Percentiles rank a stretch among this genome's conserved stretches.
These are phyloP conservation scores for Fremontodendron californicum DNA, from an alignment of 345 rosid species.

Conservation along the genomic window DNA sequence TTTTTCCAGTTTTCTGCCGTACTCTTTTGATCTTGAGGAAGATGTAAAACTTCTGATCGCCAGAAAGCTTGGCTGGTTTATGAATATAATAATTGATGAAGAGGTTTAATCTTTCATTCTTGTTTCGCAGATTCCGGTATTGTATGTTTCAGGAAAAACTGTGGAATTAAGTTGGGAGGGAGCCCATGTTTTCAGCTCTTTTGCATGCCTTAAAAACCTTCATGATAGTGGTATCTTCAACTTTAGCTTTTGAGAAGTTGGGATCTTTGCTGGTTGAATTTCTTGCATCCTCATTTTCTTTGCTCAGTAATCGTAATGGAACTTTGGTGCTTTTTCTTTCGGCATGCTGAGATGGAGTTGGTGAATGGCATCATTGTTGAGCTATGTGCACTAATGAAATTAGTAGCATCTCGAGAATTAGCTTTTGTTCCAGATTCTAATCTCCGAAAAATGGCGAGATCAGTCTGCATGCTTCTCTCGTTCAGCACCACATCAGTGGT, in stretches of 20 bases:
- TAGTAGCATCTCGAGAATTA: conserved; percentile 47
- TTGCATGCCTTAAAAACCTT: conserved; percentile 66
- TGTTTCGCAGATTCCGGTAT: conserved; percentile 54
- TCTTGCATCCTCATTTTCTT: conserved; percentile 80
- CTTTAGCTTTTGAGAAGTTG: conserved; percentile 60
- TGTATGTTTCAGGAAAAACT: conserved; percentile 49
- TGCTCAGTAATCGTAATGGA: conserved; percentile 79
- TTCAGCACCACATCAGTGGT: conserved; percentile 48
- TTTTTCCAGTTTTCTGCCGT: conserved; percentile 54
- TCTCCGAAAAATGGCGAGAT: conserved; percentile 66
- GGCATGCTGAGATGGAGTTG: conserved; percentile 52
- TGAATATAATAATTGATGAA: conserved; percentile 46
- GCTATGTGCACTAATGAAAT: conserved; percentile 51
- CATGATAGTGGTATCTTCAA: conserved; percentile 57
- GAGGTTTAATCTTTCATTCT: conserved; percentile 68
- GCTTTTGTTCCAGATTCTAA: conserved; percentile 50
- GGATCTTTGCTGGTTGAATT: conserved; percentile 60
- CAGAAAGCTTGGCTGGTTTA: conserved; percentile 66
- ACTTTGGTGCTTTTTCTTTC: conserved; percentile 75
- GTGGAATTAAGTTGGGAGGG: conserved; percentile 57
- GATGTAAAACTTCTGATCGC: conserved; percentile 44
- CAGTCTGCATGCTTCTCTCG: conserved; percentile 54
- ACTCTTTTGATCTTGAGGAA: conserved; percentile 47
- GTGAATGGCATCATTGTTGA: conserved; percentile 42
- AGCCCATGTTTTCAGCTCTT: conserved; percentile 56